Conservation (phyloP, 306 rosid species). For the Senna tora region DNA sequence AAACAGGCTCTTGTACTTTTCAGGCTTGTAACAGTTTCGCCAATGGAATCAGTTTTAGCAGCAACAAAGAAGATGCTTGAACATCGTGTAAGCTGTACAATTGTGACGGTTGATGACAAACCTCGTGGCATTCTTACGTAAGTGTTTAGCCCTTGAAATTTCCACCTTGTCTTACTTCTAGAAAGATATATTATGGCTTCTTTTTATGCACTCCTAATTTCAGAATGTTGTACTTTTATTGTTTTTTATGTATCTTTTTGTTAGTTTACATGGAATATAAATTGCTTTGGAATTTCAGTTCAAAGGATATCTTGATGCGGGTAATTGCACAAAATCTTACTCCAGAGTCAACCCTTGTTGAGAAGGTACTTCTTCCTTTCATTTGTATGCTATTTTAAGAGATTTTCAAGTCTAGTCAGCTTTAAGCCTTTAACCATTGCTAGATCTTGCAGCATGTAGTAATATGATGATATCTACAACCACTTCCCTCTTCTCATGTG, state of each 20-base stretch:
- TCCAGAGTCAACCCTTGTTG: constrained; percentile 79
- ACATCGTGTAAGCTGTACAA: constrained; percentile 71
- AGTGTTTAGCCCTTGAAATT: constrained; percentile 39
- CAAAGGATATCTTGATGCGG: constrained; percentile 97
- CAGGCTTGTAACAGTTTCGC: constrained; percentile 81
- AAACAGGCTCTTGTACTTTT: constrained; percentile 44
- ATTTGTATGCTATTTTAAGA: constrained; percentile 22
- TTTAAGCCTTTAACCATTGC: constrained; percentile 23
- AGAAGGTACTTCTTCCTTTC: constrained; percentile 65
- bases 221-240: background rate
- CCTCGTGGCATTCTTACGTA: constrained; percentile 94
- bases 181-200: background rate
- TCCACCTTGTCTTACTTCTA: background rate
- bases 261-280: constrained; percentile 27
- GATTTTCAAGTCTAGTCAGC: background rate
- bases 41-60: constrained; percentile 73
- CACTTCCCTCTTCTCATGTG: constrained; percentile 1
- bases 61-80: constrained; percentile 95
- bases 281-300: constrained; percentile 53
- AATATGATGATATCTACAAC: constrained; percentile 10
- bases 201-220: constrained; percentile 1
- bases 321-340: constrained; percentile 82
- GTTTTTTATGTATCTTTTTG: constrained; percentile 13
- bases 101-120: constrained; percentile 80
- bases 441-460: constrained; percentile 33